Evolutionary conservation across 116 monocot genomes (phyloP).

Genomic region (Dioscorea cayenensis): DNA sequence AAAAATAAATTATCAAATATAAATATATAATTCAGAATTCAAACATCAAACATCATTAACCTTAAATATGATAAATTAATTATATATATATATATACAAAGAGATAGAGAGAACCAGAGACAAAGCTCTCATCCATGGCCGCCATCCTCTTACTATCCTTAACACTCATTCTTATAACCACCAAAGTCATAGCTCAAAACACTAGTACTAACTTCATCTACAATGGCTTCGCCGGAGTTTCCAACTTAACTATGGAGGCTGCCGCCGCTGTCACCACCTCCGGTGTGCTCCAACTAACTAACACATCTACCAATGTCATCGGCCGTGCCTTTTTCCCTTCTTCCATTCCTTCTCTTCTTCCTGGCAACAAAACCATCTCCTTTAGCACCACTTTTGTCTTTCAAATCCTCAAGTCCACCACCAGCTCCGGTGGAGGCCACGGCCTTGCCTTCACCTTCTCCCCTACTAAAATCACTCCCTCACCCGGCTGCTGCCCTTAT

Average conservation of each 20-base stretch:
- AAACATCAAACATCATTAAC: too few relatives aligned
- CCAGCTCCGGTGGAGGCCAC: conserved; percentile 16
- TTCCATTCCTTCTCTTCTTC: conserved; percentile 7
- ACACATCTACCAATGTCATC: background rate
- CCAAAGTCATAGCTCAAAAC: too few relatives aligned
- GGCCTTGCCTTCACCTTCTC: conserved; percentile 22
- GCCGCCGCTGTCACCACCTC: background rate
- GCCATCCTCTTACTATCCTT: too few relatives aligned
- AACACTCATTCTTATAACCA: too few relatives aligned
- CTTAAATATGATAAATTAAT: too few relatives aligned
- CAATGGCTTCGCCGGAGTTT: background rate
- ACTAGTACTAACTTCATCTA: background rate
- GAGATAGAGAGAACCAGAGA: too few relatives aligned
- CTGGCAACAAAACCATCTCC: conserved; percentile 1
- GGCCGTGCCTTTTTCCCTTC: conserved; percentile 23
- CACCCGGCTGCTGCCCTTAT: conserved; percentile 13
- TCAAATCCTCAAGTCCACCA: conserved; percentile 9
- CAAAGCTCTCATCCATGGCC: too few relatives aligned
- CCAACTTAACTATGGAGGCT: background rate
- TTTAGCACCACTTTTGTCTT: conserved; percentile 32
- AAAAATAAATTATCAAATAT: too few relatives aligned
- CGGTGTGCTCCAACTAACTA: background rate
- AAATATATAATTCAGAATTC: too few relatives aligned
- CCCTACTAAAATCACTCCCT: conserved; percentile 6
- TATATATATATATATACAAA: too few relatives aligned